Evolutionary conservation across 306 rosid genomes (phyloP).

Genomic region (Glycyrrhiza uralensis): DNA sequence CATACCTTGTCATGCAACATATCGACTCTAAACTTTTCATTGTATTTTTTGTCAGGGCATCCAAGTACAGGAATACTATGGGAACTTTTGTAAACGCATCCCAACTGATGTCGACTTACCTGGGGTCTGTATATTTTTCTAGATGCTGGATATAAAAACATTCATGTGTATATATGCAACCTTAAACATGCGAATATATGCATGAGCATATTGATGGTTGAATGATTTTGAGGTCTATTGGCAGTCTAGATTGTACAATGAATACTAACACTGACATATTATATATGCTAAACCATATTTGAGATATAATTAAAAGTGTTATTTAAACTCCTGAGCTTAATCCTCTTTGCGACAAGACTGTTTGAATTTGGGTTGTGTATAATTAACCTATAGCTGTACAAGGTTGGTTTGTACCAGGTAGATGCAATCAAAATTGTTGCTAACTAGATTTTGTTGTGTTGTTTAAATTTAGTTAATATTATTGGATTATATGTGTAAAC

Average conservation of each 20-base stretch:
- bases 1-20: not conserved
- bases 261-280: not conserved
- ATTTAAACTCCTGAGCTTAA: not conserved
- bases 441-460: not conserved
- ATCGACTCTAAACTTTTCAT: conserved; percentile 7
- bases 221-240: conserved; percentile 14
- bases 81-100: conserved; percentile 90
- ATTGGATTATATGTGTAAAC: not conserved
- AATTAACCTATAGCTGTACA: not conserved
- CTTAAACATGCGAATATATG: not conserved
- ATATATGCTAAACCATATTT: not conserved
- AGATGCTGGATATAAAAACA: conserved; percentile 12
- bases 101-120: conserved; percentile 95
- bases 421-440: not conserved
- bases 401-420: not conserved
- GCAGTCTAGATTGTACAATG: not conserved
- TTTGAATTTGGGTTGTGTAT: not conserved
- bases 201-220: conserved; percentile 10
- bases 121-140: conserved; percentile 70
- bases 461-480: not conserved
- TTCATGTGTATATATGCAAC: not conserved
- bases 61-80: conserved; percentile 91
- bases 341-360: not conserved
- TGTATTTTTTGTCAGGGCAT: conserved; percentile 63
- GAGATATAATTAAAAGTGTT: not conserved